A percentile compares a stretch with the other conserved stretches of the same genome.
phyloP scores from a whole-genome alignment of 345 rosid genomes.

The Turritis glabra region DNA sequence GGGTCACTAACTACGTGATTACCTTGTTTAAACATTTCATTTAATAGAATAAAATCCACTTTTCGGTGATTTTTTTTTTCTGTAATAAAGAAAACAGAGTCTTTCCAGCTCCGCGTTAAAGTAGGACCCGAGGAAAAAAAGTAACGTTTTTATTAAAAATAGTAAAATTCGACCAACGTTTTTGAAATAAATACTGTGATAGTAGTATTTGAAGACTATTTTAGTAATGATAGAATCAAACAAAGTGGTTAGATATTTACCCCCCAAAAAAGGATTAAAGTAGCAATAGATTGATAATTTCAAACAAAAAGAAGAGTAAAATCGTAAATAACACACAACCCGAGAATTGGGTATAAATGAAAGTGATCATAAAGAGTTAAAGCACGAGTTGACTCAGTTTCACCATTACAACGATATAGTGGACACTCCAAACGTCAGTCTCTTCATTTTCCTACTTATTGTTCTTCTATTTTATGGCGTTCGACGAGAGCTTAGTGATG shows the following conservation, averaged over 20 bases:
- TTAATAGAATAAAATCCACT: neutral
- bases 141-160: neutral
- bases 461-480: slow-evolving; percentile 45
- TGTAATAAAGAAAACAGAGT: neutral
- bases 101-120: slow-evolving; percentile 1
- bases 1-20: neutral
- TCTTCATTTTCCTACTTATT: slow-evolving; percentile 13
- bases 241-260: neutral
- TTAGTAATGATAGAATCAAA: neutral
- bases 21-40: neutral
- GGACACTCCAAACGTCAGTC: slow-evolving; percentile 33
- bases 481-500: slow-evolving; percentile 44
- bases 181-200: neutral
- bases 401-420: slow-evolving; percentile 1
- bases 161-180: neutral
- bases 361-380: neutral
- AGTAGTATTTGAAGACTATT: neutral
- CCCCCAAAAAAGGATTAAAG: neutral
- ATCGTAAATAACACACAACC: neutral
- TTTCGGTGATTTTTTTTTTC: neutral
- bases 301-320: slow-evolving; percentile 19
- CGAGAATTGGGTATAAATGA: slow-evolving; percentile 20
- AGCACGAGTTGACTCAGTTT: slow-evolving; percentile 34
- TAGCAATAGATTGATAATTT: neutral
- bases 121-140: too few species aligned